A percentile compares a stretch with the other conserved stretches of the same genome.
Conservation (phyloP, 352 stramenopile species). For the Thraustochytrium sp. region DNA sequence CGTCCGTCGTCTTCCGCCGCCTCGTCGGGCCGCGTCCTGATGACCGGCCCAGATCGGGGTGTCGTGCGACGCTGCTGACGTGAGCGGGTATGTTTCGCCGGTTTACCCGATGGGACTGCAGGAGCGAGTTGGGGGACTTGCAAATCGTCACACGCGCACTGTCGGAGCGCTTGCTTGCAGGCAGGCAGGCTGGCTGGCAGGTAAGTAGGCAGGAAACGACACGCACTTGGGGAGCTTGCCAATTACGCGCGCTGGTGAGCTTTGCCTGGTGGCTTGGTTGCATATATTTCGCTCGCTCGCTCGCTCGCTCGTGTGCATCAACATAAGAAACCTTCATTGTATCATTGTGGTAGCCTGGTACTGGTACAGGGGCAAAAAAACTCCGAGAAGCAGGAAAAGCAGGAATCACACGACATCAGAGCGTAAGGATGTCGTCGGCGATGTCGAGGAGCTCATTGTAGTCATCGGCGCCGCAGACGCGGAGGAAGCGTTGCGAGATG, state of each 20-base stretch:
- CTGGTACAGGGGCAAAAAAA: too few species aligned
- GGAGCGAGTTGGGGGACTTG: not conserved
- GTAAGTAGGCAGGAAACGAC: slow-evolving; percentile 49
- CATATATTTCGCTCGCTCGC: too few species aligned
- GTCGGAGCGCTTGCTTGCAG: not conserved
- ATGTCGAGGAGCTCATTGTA: slow-evolving; percentile 25
- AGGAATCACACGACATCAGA: too few species aligned
- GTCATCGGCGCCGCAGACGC: not conserved
- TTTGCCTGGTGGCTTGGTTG: too few species aligned
- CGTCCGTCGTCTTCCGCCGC: too few species aligned
- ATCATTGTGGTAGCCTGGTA: too few species aligned
- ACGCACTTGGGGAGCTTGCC: too few species aligned
- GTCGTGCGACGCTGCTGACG: not conserved
- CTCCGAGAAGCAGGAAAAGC: too few species aligned
- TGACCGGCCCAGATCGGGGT: not conserved
- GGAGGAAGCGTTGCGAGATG: not conserved
- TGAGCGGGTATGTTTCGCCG: not conserved
- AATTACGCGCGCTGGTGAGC: too few species aligned
- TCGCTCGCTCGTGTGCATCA: too few species aligned
- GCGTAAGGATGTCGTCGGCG: not conserved
- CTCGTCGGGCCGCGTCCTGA: not conserved
- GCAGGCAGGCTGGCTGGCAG: not conserved
- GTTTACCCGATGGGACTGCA: not conserved
- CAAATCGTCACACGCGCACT: slow-evolving; percentile 39
- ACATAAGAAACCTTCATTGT: too few species aligned